A percentile compares a stretch with the other conserved stretches of the same genome.
Evolutionary conservation across 2,329 filamentous ascomycete species (phyloP).

Genomic region (Huntiella moniliformis): DNA sequence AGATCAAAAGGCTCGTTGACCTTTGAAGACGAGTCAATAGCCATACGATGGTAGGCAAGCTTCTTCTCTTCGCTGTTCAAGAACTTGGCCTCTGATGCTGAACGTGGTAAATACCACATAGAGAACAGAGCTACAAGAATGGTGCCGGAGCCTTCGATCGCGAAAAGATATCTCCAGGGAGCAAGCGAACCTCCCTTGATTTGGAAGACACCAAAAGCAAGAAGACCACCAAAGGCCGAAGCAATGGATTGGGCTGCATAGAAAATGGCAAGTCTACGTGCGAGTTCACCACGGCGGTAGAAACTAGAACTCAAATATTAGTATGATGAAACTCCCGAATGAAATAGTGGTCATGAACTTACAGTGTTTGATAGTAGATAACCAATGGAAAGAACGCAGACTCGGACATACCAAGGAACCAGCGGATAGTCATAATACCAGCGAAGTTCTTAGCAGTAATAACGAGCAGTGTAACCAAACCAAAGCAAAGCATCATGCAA

Average conservation of each 20-base stretch:
- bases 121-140: slow-evolving; percentile 44
- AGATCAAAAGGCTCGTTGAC: slow-evolving; percentile 35
- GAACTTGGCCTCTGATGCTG: slow-evolving; percentile 45
- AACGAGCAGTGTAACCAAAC: slow-evolving; percentile 43
- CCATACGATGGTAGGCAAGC: slow-evolving; percentile 55
- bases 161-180: slow-evolving; percentile 31
- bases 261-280: slow-evolving; percentile 39
- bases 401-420: slow-evolving; percentile 34
- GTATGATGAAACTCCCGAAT: slow-evolving; percentile 2
- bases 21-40: slow-evolving; percentile 50
- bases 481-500: slow-evolving; percentile 52
- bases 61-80: slow-evolving; percentile 45
- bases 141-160: slow-evolving; percentile 37
- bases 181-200: slow-evolving; percentile 22
- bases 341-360: not conserved
- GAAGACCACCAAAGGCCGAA: slow-evolving; percentile 31
- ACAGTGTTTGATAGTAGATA: slow-evolving; percentile 30
- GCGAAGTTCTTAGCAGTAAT: slow-evolving; percentile 31
- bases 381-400: slow-evolving; percentile 35
- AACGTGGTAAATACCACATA: slow-evolving; percentile 49
- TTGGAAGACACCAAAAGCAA: slow-evolving; percentile 30
- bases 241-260: slow-evolving; percentile 62
- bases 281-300: slow-evolving; percentile 28
- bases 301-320: slow-evolving; percentile 25
- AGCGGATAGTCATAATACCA: slow-evolving; percentile 30